Evolutionary conservation across 1,284 basidiomycete genomes (phyloP), one percentile per base, ranked within the genome.

Genomic region (Pascua sp.): DNA sequence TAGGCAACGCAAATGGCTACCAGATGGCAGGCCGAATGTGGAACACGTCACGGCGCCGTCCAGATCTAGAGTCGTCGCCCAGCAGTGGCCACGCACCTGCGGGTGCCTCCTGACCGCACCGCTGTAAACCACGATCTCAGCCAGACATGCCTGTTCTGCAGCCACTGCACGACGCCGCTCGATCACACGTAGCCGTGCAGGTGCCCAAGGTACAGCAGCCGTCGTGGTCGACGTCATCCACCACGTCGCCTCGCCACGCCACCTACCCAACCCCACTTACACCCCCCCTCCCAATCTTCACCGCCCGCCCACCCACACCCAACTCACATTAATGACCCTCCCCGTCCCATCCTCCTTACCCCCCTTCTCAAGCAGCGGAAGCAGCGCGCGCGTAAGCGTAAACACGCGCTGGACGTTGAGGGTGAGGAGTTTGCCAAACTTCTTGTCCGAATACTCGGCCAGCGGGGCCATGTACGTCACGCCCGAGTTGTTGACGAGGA

Each of bases 311-410:
- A n/a, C n/a, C n/a, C n/a, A n/a, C n/a, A 42, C n/a, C n/a, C n/a
- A 4, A 71, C 81, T 54, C 56, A 85, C 84, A 57, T 86, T 86
- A 63, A 86, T 85, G 53, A 86, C 82, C 16, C 85, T 79, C 38
- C 81, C 73, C 1, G 68, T 63, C 2, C 81, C 81, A n/a, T 79
- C 78, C 40, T 77, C 73, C 57, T 78, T 73, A 1, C 80, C 81
- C 10, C 80, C 84, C 9, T 77, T 78, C 4, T 82, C 81, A 11
- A 87, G 79, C 16, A 88, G 74, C 4, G 49, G 49, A 8, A 32
- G 32, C 17, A 51, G 42, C 15, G 49, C 49, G 15, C 43, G 49
- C 41, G 43, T 42, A 8, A 51, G 49, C n/a, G 49, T 51, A 24
- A 51, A 51, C 24, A 51, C 42, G 13, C 49, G 41, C 2, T 42